These are phyloP conservation scores for Xylaria sp. DNA, from an alignment of 2,329 filamentous ascomycete genomes.

Conservation along the genomic window DNA sequence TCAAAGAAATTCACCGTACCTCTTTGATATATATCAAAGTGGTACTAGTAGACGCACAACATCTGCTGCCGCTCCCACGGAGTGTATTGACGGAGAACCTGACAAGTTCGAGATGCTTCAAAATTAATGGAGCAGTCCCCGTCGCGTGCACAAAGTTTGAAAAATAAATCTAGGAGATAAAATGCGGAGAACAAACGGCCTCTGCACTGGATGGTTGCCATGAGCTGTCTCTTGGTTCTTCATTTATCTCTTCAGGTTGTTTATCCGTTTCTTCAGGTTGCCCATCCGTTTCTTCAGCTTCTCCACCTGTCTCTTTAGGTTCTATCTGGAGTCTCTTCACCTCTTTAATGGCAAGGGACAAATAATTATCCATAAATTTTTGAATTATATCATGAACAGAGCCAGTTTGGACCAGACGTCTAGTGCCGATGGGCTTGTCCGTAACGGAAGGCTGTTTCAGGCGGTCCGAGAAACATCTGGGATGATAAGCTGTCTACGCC, in stretches of 20 bases:
- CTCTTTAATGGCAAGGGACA: background rate
- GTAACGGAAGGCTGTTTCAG: background rate
- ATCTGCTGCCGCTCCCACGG: constrained; percentile 13
- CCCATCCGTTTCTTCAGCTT: too few relatives aligned
- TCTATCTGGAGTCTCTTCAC: background rate
- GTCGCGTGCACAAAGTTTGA: background rate
- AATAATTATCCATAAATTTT: background rate
- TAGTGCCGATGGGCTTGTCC: background rate
- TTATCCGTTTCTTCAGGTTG: too few relatives aligned
- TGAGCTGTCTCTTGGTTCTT: too few relatives aligned
- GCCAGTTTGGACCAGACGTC: background rate
- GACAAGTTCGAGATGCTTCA: background rate
- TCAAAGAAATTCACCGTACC: background rate
- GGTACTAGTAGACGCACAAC: background rate
- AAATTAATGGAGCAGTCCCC: background rate
- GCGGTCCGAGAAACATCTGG: background rate
- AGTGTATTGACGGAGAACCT: background rate
- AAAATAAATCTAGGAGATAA: constrained; percentile 8
- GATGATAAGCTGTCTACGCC: background rate
- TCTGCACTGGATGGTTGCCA: too few relatives aligned
- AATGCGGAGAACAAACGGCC: background rate
- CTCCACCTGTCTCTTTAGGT: too few relatives aligned
- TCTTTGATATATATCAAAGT: too few relatives aligned
- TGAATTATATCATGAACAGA: background rate
- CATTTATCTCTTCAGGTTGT: too few relatives aligned